Conservation (phyloP, 75 land plant species). For the Adiantum capillusveneris region DNA sequence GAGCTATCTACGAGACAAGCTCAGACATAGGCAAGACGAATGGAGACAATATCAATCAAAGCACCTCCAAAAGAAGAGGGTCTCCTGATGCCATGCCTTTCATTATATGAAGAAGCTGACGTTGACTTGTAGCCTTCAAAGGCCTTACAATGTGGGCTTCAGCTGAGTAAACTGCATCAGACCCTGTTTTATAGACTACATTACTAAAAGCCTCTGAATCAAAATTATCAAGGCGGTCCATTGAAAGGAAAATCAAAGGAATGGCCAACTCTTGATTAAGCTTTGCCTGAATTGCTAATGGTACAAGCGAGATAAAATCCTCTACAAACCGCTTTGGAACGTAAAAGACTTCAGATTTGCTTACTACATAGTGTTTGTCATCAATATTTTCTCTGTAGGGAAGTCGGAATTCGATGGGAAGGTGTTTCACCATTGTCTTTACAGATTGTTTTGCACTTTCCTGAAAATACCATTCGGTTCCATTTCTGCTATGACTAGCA, state of each 20-base stretch:
- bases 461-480: constrained; percentile 51
- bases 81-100: constrained; percentile 81
- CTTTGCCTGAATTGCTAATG: constrained; percentile 47
- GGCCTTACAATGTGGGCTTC: constrained; percentile 68
- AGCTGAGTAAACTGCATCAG: constrained; percentile 45
- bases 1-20: too few relatives aligned
- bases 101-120: constrained; percentile 58
- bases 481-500: constrained; percentile 13
- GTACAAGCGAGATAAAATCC: constrained; percentile 69
- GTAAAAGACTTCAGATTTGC: constrained; percentile 83
- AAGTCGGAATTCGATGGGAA: constrained; percentile 77
- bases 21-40: too few relatives aligned
- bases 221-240: constrained; percentile 64
- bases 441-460: constrained; percentile 39
- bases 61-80: constrained; percentile 64
- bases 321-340: constrained; percentile 56
- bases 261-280: constrained; percentile 80
- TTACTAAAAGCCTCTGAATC: constrained; percentile 50
- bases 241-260: constrained; percentile 67
- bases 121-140: constrained; percentile 50
- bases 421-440: constrained; percentile 44
- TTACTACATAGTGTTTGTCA: constrained; percentile 44
- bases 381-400: constrained; percentile 54
- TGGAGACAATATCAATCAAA: too few relatives aligned
- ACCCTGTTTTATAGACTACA: constrained; percentile 28